Evolutionary conservation across 176 grass and related monocot species (phyloP), one percentile per base, ranked within the genome.

Genomic region (Oryza brachyantha): DNA sequence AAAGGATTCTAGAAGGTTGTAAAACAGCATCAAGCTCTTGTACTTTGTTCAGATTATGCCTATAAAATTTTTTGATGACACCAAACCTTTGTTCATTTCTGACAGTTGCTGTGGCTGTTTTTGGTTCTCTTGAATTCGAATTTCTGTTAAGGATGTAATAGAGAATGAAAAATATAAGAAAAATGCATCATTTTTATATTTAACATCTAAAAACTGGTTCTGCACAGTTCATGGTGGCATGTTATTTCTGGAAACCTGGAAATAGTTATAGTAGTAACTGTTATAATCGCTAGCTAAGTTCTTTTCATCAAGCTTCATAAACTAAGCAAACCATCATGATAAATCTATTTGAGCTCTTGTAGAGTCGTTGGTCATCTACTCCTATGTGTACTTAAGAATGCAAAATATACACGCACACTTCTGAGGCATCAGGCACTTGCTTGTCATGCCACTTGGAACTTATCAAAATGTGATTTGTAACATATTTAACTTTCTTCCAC

Each of bases 401-500:
- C 54, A 70, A 77, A 84, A 70, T 84, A n/a, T 35, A 3, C 28
- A 37, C 50, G 3, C 2, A 7, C 37, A 7, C 10, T 57, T 66
- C 38, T 80, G 48, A 68, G 2, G 17, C 41, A 21, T 2, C 48
- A 74, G 26, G 29, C 17, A 9, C 8, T 54, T 59, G 61, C 14
- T 73, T 79, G 68, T 65, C 35, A 81, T 76, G 31, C 75, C 64
- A 75, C n/a, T 26, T 76, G 19, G 19, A 43, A 63, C 43, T 34
- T 52, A 19, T 17, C 43, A 25, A 69, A 52, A 76, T 27, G 32
- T 71, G 72, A 13, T 21, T 36, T 54, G 11, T 76, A 81, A 43
- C 21, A 12, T 72, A 25, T 72, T n/a, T 29, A 25, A 35, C 61
- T 77, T 71, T 64, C n/a, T 64, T 68, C 25, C 16, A 29, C 10